Percentiles rank a stretch among this genome's conserved stretches.
These are phyloP conservation scores for Yarrowia alimentaria DNA, from an alignment of 805 yeast species.

Conservation along the genomic window DNA sequence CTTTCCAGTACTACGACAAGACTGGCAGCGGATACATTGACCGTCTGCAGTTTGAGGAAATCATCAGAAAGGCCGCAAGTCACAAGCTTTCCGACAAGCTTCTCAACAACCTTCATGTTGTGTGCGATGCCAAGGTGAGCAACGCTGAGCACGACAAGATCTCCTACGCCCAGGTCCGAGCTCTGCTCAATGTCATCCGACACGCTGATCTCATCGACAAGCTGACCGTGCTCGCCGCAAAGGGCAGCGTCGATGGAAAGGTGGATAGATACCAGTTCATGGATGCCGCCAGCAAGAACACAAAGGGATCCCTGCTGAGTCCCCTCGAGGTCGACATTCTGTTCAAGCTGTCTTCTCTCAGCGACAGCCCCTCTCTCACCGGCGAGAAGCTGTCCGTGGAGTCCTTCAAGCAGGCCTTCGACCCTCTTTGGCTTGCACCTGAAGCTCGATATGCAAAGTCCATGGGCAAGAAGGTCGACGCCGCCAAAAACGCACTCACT, in stretches of 20 bases:
- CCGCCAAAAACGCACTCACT: constrained; percentile 43
- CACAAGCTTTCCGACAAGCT: constrained; percentile 46
- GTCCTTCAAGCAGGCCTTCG: constrained; percentile 44
- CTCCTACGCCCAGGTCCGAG: constrained; percentile 46
- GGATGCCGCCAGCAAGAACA: constrained; percentile 43
- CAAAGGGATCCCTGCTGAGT: constrained; percentile 44
- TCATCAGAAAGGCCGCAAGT: constrained; percentile 41
- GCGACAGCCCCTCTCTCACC: constrained; percentile 33
- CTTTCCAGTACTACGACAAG: constrained; percentile 43
- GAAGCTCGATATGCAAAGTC: constrained; percentile 38
- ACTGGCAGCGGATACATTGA: constrained; percentile 43
- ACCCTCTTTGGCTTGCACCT: constrained; percentile 46
- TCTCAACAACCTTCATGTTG: constrained; percentile 41
- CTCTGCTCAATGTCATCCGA: constrained; percentile 45
- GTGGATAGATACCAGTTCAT: constrained; percentile 43
- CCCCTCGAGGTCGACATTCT: constrained; percentile 47
- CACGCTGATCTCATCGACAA: constrained; percentile 45
- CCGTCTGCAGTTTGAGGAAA: constrained; percentile 43
- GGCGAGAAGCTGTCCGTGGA: constrained; percentile 39
- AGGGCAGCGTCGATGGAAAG: constrained; percentile 39
- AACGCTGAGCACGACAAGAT: constrained; percentile 39
- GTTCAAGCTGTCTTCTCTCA: constrained; percentile 43
- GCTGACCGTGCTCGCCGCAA: constrained; percentile 41
- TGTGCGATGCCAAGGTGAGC: constrained; percentile 37
- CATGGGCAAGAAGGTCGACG: constrained; percentile 39